Conservation (phyloP, 2,329 filamentous ascomycete species). For the Pseudogymnoascus sp. region DNA sequence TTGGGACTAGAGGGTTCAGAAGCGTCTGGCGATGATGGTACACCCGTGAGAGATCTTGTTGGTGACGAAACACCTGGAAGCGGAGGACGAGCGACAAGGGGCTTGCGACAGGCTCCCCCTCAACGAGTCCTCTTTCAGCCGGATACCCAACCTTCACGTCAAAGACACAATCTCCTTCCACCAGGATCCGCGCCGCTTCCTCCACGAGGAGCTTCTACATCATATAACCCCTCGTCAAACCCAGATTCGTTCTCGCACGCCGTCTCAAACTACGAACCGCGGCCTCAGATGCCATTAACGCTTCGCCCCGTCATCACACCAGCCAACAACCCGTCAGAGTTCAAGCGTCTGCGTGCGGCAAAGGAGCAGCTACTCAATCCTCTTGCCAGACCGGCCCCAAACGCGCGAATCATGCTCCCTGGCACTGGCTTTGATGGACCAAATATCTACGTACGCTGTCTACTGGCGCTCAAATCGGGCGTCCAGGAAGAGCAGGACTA, state of each 20-base stretch:
- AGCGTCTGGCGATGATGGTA: constrained; percentile 52
- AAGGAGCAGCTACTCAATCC: constrained; percentile 30
- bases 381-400: constrained; percentile 34
- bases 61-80: constrained; percentile 44
- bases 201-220: constrained; percentile 31
- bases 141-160: constrained; percentile 58
- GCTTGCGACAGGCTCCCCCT: constrained; percentile 72
- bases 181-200: constrained; percentile 17
- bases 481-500: constrained; percentile 82
- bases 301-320: constrained; percentile 69
- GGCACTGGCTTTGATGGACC: constrained; percentile 63
- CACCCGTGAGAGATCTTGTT: constrained; percentile 44
- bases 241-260: constrained; percentile 50
- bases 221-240: constrained; percentile 45
- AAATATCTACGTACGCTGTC: constrained; percentile 84
- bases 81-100: constrained; percentile 51
- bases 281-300: constrained; percentile 51
- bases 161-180: constrained; percentile 49
- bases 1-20: constrained; percentile 50
- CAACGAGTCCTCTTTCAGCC: constrained; percentile 80
- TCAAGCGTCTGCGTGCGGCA: constrained; percentile 45
- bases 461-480: constrained; percentile 73
- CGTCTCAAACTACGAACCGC: constrained; percentile 62
- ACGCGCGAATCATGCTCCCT: constrained; percentile 46
- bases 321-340: constrained; percentile 62